These are phyloP conservation scores for Garcia nutans DNA, from an alignment of 345 rosid species.

Conservation along the genomic window DNA sequence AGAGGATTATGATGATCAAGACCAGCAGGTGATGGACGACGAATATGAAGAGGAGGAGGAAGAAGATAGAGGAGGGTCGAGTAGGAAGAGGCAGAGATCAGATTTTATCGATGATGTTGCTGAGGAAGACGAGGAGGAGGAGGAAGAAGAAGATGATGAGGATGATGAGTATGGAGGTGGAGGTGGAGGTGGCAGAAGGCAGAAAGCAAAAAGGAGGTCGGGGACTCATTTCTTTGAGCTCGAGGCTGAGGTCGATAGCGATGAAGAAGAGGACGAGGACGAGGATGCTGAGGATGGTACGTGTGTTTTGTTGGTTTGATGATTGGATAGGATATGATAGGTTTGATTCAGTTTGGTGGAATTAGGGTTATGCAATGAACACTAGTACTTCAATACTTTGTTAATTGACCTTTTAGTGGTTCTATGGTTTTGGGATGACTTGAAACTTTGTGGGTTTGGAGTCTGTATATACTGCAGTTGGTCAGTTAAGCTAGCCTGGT, in stretches of 20 bases:
- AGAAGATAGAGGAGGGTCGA: constrained; percentile 31
- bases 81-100: constrained; percentile 74
- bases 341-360: not conserved
- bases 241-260: constrained; percentile 75
- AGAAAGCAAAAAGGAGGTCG: constrained; percentile 41
- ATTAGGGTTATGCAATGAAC: not conserved
- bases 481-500: not conserved
- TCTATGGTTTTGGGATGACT: not conserved
- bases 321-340: not conserved
- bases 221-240: constrained; percentile 54
- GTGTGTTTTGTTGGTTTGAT: not conserved
- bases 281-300: constrained; percentile 76
- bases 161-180: constrained; percentile 55
- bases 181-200: constrained; percentile 31
- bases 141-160: constrained; percentile 66
- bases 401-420: not conserved
- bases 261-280: constrained; percentile 90
- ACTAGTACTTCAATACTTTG: not conserved
- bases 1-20: constrained; percentile 48
- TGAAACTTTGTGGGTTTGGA: not conserved
- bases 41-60: constrained; percentile 41
- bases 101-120: constrained; percentile 77
- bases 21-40: constrained; percentile 36
- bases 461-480: too few relatives aligned
- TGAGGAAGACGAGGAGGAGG: constrained; percentile 78